A percentile compares a stretch with the other conserved stretches of the same genome.
phyloP scores from a whole-genome alignment of 176 grass and related monocot genomes.

The Oryza glaberrima region DNA sequence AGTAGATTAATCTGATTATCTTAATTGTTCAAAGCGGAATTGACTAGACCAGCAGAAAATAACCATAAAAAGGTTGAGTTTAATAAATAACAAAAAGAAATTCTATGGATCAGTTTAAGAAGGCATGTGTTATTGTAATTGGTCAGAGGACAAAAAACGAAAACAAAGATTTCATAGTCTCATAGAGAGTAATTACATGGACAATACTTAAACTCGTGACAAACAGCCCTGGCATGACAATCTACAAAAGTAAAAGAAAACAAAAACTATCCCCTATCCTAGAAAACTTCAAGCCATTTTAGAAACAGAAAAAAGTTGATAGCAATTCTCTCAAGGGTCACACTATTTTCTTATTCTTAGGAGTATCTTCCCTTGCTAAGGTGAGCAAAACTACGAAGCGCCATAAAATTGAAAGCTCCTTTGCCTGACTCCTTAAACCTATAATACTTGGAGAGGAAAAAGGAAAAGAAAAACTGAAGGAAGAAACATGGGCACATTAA shows the following conservation, averaged over 20 bases:
- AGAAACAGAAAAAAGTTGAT: neutral
- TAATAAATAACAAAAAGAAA: neutral
- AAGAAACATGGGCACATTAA: neutral
- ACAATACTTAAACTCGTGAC: neutral
- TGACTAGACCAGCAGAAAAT: constrained; percentile 8
- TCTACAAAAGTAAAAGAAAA: neutral
- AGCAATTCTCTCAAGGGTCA: neutral
- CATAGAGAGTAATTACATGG: neutral
- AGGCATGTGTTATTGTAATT: neutral
- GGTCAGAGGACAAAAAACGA: neutral
- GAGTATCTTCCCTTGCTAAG: constrained; percentile 7
- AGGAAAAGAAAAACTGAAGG: neutral
- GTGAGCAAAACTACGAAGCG: neutral
- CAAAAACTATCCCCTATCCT: neutral
- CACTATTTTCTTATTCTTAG: neutral
- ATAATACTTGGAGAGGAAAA: neutral
- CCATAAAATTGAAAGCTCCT: neutral
- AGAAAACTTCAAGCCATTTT: neutral
- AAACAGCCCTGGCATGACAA: neutral
- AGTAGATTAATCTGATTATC: constrained; percentile 14
- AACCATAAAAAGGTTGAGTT: neutral
- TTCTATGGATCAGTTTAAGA: constrained; percentile 13
- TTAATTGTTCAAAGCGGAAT: constrained; percentile 1
- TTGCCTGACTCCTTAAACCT: neutral
- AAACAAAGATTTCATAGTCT: neutral